Conservation (phyloP, 768 basidiomycete species). For the Lepiota brunneoincarnata region DNA sequence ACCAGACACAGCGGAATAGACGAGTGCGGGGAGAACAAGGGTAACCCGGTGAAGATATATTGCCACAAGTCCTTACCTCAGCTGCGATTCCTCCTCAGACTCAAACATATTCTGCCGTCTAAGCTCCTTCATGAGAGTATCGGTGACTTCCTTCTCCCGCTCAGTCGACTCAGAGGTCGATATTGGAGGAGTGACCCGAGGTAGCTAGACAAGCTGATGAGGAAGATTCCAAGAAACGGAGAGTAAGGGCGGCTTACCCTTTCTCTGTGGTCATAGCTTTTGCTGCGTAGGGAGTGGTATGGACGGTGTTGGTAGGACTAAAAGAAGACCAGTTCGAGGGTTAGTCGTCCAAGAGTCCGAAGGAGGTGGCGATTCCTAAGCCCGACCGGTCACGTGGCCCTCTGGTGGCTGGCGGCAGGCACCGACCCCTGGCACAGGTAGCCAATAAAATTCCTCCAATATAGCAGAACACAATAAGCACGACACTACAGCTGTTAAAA, state of each 20-base stretch:
- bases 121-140: constrained; percentile 88
- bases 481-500: neutral
- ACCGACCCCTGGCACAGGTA: neutral
- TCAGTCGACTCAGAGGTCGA: constrained; percentile 70
- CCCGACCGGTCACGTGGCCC: neutral
- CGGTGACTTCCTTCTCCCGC: constrained; percentile 80
- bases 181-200: constrained; percentile 88
- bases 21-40: neutral
- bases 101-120: constrained; percentile 86
- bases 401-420: neutral
- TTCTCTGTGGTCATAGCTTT: constrained; percentile 14
- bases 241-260: constrained; percentile 1
- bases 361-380: neutral
- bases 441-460: neutral
- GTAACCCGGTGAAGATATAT: neutral
- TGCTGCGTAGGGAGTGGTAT: neutral
- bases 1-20: neutral
- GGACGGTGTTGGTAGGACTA: neutral
- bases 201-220: constrained; percentile 42
- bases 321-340: neutral
- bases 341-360: neutral
- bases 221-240: constrained; percentile 5
- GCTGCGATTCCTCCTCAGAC: constrained; percentile 81
- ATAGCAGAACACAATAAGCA: neutral
- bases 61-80: constrained; percentile 59